Evolutionary conservation across 495 filamentous ascomycete genomes (phyloP).

Genomic region (Aspergillus cavernicola): DNA sequence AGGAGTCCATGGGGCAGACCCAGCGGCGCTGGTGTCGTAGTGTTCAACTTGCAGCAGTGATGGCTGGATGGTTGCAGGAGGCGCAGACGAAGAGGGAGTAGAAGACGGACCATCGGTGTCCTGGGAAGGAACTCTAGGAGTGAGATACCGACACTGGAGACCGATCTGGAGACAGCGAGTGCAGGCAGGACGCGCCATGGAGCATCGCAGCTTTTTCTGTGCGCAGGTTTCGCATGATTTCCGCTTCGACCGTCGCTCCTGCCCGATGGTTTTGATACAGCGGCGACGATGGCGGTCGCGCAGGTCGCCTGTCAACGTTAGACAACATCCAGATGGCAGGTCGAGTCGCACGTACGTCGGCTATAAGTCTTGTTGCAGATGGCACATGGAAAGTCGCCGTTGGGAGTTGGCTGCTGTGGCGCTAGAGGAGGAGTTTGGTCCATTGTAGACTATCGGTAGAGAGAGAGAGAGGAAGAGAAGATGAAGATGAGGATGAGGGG

Average conservation of each 20-base stretch:
- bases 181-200: slow-evolving; percentile 19
- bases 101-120: too few relatives aligned
- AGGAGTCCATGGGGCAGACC: too few relatives aligned
- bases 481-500: too few relatives aligned
- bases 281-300: slow-evolving; percentile 21
- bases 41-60: background rate
- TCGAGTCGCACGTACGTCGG: slow-evolving; percentile 10
- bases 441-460: too few relatives aligned
- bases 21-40: too few relatives aligned
- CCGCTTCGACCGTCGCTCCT: slow-evolving; percentile 20
- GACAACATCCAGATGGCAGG: background rate
- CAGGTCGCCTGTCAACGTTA: slow-evolving; percentile 15
- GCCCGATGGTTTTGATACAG: slow-evolving; percentile 17
- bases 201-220: slow-evolving; percentile 22
- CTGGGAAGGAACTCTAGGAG: too few relatives aligned
- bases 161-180: slow-evolving; percentile 13
- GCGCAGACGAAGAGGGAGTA: too few relatives aligned
- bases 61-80: background rate
- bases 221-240: slow-evolving; percentile 22
- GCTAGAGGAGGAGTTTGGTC: background rate
- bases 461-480: too few relatives aligned
- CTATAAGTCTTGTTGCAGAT: slow-evolving; percentile 20
- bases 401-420: slow-evolving; percentile 6
- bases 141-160: slow-evolving; percentile 13
- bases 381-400: slow-evolving; percentile 15